Evolutionary conservation across 2,329 filamentous ascomycete species (phyloP), one percentile per base, ranked within the genome.

Genomic region (Hyphodiscus sp.): DNA sequence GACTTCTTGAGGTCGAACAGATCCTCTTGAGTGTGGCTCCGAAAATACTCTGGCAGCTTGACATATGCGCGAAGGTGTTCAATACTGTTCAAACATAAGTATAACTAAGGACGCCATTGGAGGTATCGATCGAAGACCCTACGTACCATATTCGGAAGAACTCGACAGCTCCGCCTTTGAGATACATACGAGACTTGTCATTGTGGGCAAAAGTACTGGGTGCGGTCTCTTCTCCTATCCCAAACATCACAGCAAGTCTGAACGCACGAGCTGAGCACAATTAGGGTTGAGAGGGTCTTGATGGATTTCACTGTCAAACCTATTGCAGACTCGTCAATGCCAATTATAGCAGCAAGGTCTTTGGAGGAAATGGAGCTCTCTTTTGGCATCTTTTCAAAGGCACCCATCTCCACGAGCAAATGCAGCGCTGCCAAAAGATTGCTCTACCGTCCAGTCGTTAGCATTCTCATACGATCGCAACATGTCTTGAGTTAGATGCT

Each of bases 111-210:
- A 33, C n/a, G n/a, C n/a, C n/a, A n/a, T n/a, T n/a, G 13, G 29
- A 13, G 7, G 29, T 33, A 13, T 13, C 29, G 13, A 13, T 13
- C 7, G 29, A 33, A 8, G 29, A 33, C 29, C 29, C 29, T 13
- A 49, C 56, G 42, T 49, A 63, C 64, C 58, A 64, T 18, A 63
- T 9, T 18, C 53, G 53, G 42, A 53, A 63, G 38, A 60, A 61
- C 20, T 63, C 61, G 26, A 58, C 45, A 15, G 58, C 53, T 13
- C 30, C 54, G 18, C 53, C 61, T 20, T 55, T 38, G 2, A 63
- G 53, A 23, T 60, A 61, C 18, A 38, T 51, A 33, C 51, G 55
- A 1, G 56, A n/a, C n/a, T n/a, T n/a, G n/a, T n/a, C n/a, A n/a
- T n/a, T n/a, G n/a, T n/a, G n/a, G n/a, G n/a, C n/a, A n/a, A n/a